Percentiles rank a stretch among this genome's conserved stretches.
Evolutionary conservation across 495 filamentous ascomycete species (phyloP).

Genomic region (Aspergillus bridgeri): DNA sequence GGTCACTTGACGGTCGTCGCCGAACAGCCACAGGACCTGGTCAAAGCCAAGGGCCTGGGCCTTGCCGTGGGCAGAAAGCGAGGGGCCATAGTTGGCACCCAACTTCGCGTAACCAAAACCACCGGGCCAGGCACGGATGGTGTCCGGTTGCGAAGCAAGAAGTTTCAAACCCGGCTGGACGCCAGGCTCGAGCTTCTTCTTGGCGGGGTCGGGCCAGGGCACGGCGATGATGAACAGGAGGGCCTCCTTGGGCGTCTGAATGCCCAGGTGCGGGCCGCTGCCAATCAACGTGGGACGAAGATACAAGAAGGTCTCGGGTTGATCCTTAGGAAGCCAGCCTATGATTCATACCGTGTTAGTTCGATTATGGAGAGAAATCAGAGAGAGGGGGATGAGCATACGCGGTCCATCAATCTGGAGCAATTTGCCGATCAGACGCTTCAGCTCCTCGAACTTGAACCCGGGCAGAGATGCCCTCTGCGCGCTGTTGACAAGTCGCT

Average conservation of each 20-base stretch:
- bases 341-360: constrained; percentile 3
- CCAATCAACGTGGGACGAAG: constrained; percentile 82
- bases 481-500: constrained; percentile 67
- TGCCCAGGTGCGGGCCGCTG: constrained; percentile 71
- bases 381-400: constrained; percentile 20
- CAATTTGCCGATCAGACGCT: constrained; percentile 68
- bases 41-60: constrained; percentile 69
- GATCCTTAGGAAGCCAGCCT: constrained; percentile 73
- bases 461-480: constrained; percentile 73
- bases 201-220: constrained; percentile 62
- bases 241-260: constrained; percentile 77
- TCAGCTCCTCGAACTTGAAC: constrained; percentile 67
- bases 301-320: constrained; percentile 66
- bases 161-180: constrained; percentile 62
- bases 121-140: constrained; percentile 86
- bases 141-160: constrained; percentile 71
- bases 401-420: constrained; percentile 50
- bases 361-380: not conserved
- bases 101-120: constrained; percentile 90
- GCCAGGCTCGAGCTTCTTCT: constrained; percentile 28
- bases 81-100: constrained; percentile 88
- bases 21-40: constrained; percentile 92
- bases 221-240: constrained; percentile 77
- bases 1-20: constrained; percentile 68
- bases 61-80: constrained; percentile 68